These are phyloP conservation scores for Aspergillus leporis DNA, from an alignment of 495 filamentous ascomycete genomes.

Conservation along the genomic window DNA sequence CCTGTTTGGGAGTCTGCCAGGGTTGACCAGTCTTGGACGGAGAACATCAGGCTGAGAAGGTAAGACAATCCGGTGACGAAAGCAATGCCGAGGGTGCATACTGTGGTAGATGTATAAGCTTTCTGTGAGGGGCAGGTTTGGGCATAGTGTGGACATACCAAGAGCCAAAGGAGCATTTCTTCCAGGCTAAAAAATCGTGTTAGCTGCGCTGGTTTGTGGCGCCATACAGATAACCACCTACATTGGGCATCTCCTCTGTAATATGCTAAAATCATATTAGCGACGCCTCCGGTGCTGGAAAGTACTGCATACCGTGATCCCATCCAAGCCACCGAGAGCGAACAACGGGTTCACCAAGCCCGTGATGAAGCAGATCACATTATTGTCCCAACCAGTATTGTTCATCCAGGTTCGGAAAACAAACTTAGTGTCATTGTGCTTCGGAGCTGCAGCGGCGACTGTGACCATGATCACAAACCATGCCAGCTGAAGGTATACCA, in stretches of 20 bases:
- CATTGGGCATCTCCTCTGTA: slow-evolving; percentile 72
- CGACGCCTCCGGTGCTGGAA: too few species aligned
- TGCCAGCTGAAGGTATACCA: slow-evolving; percentile 63
- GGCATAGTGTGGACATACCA: slow-evolving; percentile 19
- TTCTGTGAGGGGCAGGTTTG: background rate
- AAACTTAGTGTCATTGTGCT: slow-evolving; percentile 58
- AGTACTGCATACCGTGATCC: slow-evolving; percentile 41
- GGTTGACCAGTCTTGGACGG: slow-evolving; percentile 40
- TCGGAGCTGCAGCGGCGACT: slow-evolving; percentile 55
- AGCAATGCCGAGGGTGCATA: slow-evolving; percentile 44
- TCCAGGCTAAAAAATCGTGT: slow-evolving; percentile 24
- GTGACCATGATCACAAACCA: slow-evolving; percentile 71
- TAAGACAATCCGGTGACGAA: slow-evolving; percentile 46
- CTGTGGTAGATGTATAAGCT: slow-evolving; percentile 3
- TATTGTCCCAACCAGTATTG: slow-evolving; percentile 62
- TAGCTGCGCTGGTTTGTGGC: background rate
- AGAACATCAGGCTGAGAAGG: slow-evolving; percentile 48
- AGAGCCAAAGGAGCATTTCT: slow-evolving; percentile 34
- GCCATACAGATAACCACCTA: slow-evolving; percentile 38
- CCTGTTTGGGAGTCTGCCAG: slow-evolving; percentile 43
- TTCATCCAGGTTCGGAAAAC: slow-evolving; percentile 69
- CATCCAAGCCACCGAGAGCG: slow-evolving; percentile 71
- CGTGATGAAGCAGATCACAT: slow-evolving; percentile 72
- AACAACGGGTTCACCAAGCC: slow-evolving; percentile 79
- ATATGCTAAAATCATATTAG: slow-evolving; percentile 54